Evolutionary conservation across 192 early-diverging fungal species (phyloP), one percentile per base, ranked within the genome.

Genomic region (Coemansia javaensis): DNA sequence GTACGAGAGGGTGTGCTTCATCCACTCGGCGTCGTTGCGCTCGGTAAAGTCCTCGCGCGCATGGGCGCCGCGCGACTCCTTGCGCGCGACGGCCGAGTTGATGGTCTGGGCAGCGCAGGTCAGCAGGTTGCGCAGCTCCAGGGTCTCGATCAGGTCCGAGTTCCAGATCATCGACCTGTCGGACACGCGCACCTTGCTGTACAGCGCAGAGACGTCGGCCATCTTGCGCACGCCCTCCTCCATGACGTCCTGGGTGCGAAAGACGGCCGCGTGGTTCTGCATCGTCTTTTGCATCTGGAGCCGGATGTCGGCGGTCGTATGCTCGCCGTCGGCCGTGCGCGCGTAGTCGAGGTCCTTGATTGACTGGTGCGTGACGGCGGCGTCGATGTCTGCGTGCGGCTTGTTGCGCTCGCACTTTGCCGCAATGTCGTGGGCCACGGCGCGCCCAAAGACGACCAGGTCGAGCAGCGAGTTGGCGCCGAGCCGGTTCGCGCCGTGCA

Each of bases 111-210:
- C 68, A 31, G 96, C 93, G 65, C 87, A 88, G 20, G 91, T 90
- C 67, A 99, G 85, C 72, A 99, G 79, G 80, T 97, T 99, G 70
- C 95, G 92, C 56, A 99, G 81, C 75, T 99, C 96, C 16, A 94
- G 82, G 23, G 93, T 93, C 79, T 99, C 96, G 44, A 93, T 67
- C 46, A 99, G 75, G 64, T 99, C 93, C 45, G 93, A 89, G 81
- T 99, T 99, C 95, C 95, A 98, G 78, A 96, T 94, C 79, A 98
- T 75, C 30, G 85, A 86, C 50, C 90, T 79, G 81, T 98, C 95
- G 23, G 88, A 84, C 23, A 90, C 84, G 53, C 87, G 87, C 23
- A 98, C 81, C 56, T 98, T 84, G 37, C 77, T 66, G 68, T 93
- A 85, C 23, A 81, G 69, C 54, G 81, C 60, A 40, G 81, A 91